Base-by-base conservation (phyloP, 164 flowering plant species). In the Liquidambar formosana region DNA sequence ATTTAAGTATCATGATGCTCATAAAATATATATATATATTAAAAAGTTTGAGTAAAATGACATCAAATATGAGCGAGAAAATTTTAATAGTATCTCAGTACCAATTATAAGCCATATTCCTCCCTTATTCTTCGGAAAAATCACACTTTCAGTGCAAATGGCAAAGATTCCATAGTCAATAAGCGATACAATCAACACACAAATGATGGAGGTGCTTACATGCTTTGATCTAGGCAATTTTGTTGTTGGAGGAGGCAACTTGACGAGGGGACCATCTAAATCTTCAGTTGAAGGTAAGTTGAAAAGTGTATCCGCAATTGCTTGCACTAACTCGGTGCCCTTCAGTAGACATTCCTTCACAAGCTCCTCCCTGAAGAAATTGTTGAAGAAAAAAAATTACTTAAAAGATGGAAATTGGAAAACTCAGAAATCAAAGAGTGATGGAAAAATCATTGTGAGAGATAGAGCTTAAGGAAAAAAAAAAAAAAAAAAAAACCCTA, bases 211-310 rank as follows among this genome's bases (percentile, higher is more conserved):
- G 6, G 14, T 43, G 43, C 89, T 74, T 88, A 90, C 99, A 78
- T 76, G 97, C 81, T 95, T 95, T 75, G 82, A 89, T 71, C 97
- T 86, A 19, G 96, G 97, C 76, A 95, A 80, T 76, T 75, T 88
- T 33, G 94, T 87, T 8, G 85, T 79, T 23, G 94, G 97, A 38
- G 79, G 74, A 69, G 97, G 97, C 83, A 93, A 80, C 47, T 75
- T 84, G 25, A 90, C 94, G 69, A 94, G 62, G 27, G 97, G 93
- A 5, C 97, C 97, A 78, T 91, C 93, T 13, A 67, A 76, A 66
- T 86, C 89, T 71, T 86, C 92, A 18, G 75, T 79, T 21, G 96
- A 81, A 63, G 97, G 93, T 62, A 95, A 82, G 70, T 70, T 84
- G 73, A 93, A 93, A 62, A 93, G 82, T 19, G 72, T 59, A 81